Percentiles rank a stretch among this genome's conserved stretches.
Evolutionary conservation across 2,329 filamentous ascomycete genomes (phyloP).

Genomic region (Zasmidium citrigriseum): DNA sequence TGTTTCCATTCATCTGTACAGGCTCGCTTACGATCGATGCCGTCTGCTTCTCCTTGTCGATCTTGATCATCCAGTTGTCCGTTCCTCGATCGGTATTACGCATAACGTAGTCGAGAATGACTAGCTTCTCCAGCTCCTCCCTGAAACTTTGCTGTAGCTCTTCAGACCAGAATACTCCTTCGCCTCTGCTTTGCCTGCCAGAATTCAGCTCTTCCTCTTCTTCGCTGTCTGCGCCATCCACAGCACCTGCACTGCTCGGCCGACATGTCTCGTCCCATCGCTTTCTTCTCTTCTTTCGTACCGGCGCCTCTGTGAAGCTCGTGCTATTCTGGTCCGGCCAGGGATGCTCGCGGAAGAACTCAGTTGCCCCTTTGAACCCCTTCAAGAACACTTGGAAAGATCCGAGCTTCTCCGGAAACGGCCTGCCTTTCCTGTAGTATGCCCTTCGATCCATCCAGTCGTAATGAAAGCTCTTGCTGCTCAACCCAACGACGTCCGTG

Average conservation of each 20-base stretch:
- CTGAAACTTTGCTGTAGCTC: constrained; percentile 85
- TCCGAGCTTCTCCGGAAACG: constrained; percentile 84
- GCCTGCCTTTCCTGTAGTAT: constrained; percentile 83
- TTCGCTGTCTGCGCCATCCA: constrained; percentile 43
- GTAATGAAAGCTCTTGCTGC: constrained; percentile 97
- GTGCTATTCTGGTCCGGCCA: constrained; percentile 87
- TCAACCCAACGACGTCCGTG: constrained; percentile 90
- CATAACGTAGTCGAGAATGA: constrained; percentile 99
- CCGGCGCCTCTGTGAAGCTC: constrained; percentile 66
- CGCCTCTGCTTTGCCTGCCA: constrained; percentile 34
- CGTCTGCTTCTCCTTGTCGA: constrained; percentile 79
- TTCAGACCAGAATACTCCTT: constrained; percentile 81
- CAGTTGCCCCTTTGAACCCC: constrained; percentile 94
- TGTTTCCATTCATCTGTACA: constrained; percentile 59
- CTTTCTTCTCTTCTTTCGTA: constrained; percentile 61
- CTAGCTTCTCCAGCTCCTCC: constrained; percentile 93
- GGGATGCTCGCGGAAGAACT: constrained; percentile 91
- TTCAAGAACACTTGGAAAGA: constrained; percentile 98
- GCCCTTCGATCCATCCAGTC: constrained; percentile 94
- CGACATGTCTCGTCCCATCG: constrained; percentile 82
- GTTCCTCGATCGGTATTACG: constrained; percentile 94
- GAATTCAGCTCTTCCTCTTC: constrained; percentile 14
- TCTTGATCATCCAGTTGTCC: constrained; percentile 99
- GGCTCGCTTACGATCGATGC: constrained; percentile 87
- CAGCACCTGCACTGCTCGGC: constrained; percentile 61